These are phyloP conservation scores for Flaveria brownii DNA, from an alignment of 129 eudicot species.

Conservation along the genomic window DNA sequence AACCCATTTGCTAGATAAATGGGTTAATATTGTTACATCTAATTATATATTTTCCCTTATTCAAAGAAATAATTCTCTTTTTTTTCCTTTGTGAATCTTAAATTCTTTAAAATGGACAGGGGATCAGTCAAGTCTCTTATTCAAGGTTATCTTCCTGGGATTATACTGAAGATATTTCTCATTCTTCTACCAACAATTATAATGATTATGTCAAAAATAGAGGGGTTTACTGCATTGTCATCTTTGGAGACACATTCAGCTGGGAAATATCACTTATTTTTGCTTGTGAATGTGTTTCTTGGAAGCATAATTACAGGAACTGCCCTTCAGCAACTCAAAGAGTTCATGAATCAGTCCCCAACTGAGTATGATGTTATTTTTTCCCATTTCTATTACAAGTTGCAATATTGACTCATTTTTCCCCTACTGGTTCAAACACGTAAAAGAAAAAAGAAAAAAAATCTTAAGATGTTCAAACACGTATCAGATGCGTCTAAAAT, in stretches of 20 bases:
- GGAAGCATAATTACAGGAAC: conserved; percentile 90
- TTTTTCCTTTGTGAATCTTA: conserved; percentile 6
- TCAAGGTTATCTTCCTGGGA: conserved; percentile 96
- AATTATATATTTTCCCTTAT: neutral
- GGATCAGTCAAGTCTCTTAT: conserved; percentile 56
- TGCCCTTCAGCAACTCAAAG: conserved; percentile 85
- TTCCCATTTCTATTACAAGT: neutral
- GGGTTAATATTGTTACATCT: conserved; percentile 1
- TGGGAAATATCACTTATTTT: conserved; percentile 71
- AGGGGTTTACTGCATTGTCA: conserved; percentile 77
- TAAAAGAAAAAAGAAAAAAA: neutral
- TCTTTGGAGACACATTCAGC: conserved; percentile 81
- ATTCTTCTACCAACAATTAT: conserved; percentile 77
- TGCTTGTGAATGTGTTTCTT: conserved; percentile 87
- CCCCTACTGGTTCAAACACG: too few species aligned
- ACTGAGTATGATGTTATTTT: conserved; percentile 57
- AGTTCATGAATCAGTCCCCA: conserved; percentile 65
- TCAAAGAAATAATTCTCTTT: neutral
- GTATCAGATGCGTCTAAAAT: neutral
- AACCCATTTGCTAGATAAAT: neutral
- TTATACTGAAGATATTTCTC: conserved; percentile 78
- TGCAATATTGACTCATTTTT: too few species aligned
- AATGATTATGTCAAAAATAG: conserved; percentile 88
- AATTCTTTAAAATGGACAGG: conserved; percentile 41
- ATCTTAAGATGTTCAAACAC: neutral